These are phyloP conservation scores for Backusella luteola DNA, from an alignment of 192 early-diverging fungal species.

Conservation along the genomic window DNA sequence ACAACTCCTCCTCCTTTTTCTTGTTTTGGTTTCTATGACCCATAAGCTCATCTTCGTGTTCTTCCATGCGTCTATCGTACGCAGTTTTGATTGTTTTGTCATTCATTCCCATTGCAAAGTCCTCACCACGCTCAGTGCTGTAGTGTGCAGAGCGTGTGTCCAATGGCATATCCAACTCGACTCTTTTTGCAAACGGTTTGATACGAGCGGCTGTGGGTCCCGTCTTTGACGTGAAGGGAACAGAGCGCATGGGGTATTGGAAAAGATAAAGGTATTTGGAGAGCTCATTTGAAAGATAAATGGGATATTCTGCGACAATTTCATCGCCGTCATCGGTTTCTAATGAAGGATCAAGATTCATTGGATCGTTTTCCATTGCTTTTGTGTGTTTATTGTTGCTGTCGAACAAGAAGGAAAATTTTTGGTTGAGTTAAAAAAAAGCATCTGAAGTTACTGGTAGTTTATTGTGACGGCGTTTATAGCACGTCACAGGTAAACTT, in stretches of 20 bases:
- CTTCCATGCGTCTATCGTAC: constrained; percentile 42
- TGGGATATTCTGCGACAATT: constrained; percentile 73
- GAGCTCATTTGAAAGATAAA: constrained; percentile 73
- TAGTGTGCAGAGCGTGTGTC: constrained; percentile 73
- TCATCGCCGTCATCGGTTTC: constrained; percentile 55
- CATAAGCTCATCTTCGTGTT: constrained; percentile 41
- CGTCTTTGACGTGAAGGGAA: constrained; percentile 42
- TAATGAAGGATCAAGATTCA: constrained; percentile 6
- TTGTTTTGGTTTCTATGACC: constrained; percentile 3
- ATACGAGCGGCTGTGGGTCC: constrained; percentile 66
- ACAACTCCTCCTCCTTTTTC: constrained; percentile 45
- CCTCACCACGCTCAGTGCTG: constrained; percentile 72
- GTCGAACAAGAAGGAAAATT: background rate
- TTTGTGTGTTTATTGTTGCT: background rate
- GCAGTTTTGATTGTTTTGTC: constrained; percentile 70
- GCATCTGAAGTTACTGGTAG: background rate
- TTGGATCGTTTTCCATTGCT: background rate
- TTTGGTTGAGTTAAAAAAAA: background rate
- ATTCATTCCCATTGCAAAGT: constrained; percentile 72
- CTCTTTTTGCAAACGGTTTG: constrained; percentile 78
- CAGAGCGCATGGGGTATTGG: constrained; percentile 76
- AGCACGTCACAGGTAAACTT: background rate
- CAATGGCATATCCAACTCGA: constrained; percentile 84
- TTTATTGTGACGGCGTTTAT: background rate
- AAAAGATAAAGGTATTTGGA: constrained; percentile 72